Evolutionary conservation across 1,139 yeast species (phyloP).

Genomic region (Yamadazyma kanchanaburiensis): DNA sequence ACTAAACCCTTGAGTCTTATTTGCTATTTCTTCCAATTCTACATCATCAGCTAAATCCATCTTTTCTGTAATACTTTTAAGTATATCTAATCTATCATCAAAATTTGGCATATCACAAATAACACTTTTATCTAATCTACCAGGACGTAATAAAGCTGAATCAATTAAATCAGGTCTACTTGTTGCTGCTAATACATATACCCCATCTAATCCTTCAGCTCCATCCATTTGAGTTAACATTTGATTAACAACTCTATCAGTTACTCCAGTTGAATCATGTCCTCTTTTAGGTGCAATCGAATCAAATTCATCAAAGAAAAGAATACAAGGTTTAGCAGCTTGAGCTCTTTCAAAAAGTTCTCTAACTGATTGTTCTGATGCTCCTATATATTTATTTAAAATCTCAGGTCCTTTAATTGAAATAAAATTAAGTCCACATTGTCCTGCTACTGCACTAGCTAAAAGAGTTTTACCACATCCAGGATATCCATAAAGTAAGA

Average conservation of each 20-base stretch:
- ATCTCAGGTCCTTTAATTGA: slow-evolving; percentile 97
- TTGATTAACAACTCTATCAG: slow-evolving; percentile 96
- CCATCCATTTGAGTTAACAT: slow-evolving; percentile 99
- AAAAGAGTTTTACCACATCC: slow-evolving; percentile 96
- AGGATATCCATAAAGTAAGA: slow-evolving; percentile 89
- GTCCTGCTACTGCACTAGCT: slow-evolving; percentile 92
- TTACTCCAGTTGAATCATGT: slow-evolving; percentile 96
- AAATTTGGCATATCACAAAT: slow-evolving; percentile 81
- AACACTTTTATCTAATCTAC: slow-evolving; percentile 88
- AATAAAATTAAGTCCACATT: slow-evolving; percentile 91
- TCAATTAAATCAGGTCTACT: slow-evolving; percentile 94
- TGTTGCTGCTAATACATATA: slow-evolving; percentile 94
- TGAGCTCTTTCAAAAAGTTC: slow-evolving; percentile 93
- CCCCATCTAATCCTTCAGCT: slow-evolving; percentile 97
- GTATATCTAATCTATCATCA: slow-evolving; percentile 71
- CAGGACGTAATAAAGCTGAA: slow-evolving; percentile 92
- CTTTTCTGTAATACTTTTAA: slow-evolving; percentile 57
- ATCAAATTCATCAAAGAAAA: slow-evolving; percentile 95
- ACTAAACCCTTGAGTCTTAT: slow-evolving; percentile 69
- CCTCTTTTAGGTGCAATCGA: slow-evolving; percentile 98
- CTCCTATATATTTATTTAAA: slow-evolving; percentile 93
- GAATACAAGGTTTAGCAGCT: slow-evolving; percentile 89
- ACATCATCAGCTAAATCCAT: slow-evolving; percentile 54
- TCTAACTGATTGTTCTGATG: slow-evolving; percentile 91
- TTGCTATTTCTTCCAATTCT: slow-evolving; percentile 54